Base-by-base conservation (phyloP, 2,329 filamentous ascomycete species). In the Anisogramma anomala region DNA sequence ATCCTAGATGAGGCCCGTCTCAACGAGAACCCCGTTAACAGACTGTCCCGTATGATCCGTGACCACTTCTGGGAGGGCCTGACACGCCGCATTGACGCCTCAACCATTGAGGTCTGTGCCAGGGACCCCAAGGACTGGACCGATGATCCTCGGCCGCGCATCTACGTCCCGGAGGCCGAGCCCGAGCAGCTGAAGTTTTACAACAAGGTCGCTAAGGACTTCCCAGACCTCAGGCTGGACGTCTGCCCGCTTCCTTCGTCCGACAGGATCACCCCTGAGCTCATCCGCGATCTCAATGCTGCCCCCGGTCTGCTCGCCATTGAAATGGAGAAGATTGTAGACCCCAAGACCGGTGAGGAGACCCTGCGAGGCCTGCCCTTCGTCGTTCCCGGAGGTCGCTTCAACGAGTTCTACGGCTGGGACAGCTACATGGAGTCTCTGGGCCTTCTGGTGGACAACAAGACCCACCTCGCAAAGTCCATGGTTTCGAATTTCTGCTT, bases 351-450 rank as follows among this genome's bases (percentile, higher is more conserved):
- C 3, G 80, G 80, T 28, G 71, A 83, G 57, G 77, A 74, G 47
- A 82, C 82, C 3, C 66, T 93, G 30, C 71, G 72, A 26, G 91
- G 91, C 3, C 70, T 93, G 44, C 89, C 91, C 0, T 98, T 96
- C 53, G 87, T 96, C n/a, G 91, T 98, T 3, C 91, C 91, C 0
- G 91, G 91, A 45, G 91, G 91, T 18, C 78, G 91, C 22, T 98
- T 98, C 77, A 98, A 98, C 62, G 91, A 98, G 61, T 65, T 98
- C 17, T 98, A 98, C 58, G 89, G 89, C 34, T 98, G 91, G 91
- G 91, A 98, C 63, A 95, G 87, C 59, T 98, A 96, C 67, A 96
- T 98, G 87, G 85, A 89, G 59, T 91, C 89, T 4, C 69, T 96
- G 3, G 91, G 91, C 14, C 71, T 98, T 44, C 68, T 96, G 45